Conservation (phyloP, 257 asterid species). For the Fraxinus pennsylvanica region DNA sequence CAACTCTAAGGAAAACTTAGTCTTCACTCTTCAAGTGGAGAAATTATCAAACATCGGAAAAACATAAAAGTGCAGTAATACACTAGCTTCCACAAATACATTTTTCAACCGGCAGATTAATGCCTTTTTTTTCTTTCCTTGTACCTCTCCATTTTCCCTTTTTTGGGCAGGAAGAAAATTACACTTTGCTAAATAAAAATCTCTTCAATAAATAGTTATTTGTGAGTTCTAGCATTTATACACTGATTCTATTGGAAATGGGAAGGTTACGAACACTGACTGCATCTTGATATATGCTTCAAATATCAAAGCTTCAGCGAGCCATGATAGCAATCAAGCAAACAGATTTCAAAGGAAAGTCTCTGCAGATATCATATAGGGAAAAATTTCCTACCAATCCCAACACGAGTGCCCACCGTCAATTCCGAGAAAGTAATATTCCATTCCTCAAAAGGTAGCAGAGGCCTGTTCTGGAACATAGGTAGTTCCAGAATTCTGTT, state of each 20-base stretch:
- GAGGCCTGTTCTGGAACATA: slow-evolving; percentile 73
- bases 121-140: background rate
- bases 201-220: background rate
- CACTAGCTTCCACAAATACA: background rate
- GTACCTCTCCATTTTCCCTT: background rate
- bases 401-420: slow-evolving; percentile 88
- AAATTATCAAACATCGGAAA: background rate
- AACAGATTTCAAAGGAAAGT: background rate
- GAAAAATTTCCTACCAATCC: slow-evolving; percentile 68
- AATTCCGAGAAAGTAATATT: slow-evolving; percentile 87
- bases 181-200: background rate
- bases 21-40: background rate
- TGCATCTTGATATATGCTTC: background rate
- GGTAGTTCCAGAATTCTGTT: slow-evolving; percentile 77
- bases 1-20: background rate
- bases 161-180: background rate
- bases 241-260: background rate
- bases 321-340: background rate
- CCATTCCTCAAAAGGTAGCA: slow-evolving; percentile 89
- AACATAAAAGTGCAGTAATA: background rate
- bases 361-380: background rate
- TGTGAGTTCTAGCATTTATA: background rate
- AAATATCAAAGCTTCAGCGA: background rate
- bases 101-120: background rate
- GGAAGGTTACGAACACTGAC: background rate